These are phyloP conservation scores for Eimeria maxima DNA, from an alignment of 169 alveolate genomes.

Conservation along the genomic window DNA sequence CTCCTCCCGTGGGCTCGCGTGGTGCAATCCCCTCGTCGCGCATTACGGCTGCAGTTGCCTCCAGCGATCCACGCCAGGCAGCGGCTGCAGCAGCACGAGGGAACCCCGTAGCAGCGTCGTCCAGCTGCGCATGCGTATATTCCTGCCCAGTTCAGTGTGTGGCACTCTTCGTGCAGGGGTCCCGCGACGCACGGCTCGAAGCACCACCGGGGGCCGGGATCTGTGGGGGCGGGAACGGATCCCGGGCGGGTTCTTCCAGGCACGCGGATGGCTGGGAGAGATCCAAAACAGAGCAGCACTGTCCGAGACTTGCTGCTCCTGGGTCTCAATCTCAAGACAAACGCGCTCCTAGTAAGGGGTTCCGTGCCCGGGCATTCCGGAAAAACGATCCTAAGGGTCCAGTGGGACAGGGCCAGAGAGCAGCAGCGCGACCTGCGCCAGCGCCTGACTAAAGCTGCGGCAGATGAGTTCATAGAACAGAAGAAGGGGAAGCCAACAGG, in stretches of 20 bases:
- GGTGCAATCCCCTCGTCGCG: too few species aligned
- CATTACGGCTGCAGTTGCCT: too few species aligned
- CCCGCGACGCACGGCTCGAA: conserved; percentile 96
- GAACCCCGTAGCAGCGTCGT: too few species aligned
- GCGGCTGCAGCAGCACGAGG: too few species aligned
- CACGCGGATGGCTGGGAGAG: conserved; percentile 97
- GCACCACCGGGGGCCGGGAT: conserved; percentile 96
- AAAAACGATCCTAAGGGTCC: conserved; percentile 86
- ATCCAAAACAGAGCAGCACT: conserved; percentile 93
- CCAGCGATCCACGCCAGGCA: too few species aligned
- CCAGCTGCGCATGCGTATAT: too few species aligned
- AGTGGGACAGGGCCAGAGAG: conserved; percentile 71
- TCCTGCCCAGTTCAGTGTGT: too few species aligned
- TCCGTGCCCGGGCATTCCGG: conserved; percentile 95
- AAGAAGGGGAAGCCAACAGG: not conserved
- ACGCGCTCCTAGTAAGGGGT: conserved; percentile 94
- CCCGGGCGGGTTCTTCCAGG: conserved; percentile 97
- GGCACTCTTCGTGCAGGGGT: conserved; percentile 88
- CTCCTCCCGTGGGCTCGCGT: too few species aligned
- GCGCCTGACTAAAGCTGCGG: not conserved
- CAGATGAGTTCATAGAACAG: conserved; percentile 17
- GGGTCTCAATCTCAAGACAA: conserved; percentile 95
- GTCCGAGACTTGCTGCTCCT: conserved; percentile 90
- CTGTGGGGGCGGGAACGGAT: conserved; percentile 96
- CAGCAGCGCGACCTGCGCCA: not conserved